Percentiles rank a stretch among this genome's conserved stretches.
Evolutionary conservation across 163 green algal species (phyloP).

Genomic region (Chlorella variabilis): DNA sequence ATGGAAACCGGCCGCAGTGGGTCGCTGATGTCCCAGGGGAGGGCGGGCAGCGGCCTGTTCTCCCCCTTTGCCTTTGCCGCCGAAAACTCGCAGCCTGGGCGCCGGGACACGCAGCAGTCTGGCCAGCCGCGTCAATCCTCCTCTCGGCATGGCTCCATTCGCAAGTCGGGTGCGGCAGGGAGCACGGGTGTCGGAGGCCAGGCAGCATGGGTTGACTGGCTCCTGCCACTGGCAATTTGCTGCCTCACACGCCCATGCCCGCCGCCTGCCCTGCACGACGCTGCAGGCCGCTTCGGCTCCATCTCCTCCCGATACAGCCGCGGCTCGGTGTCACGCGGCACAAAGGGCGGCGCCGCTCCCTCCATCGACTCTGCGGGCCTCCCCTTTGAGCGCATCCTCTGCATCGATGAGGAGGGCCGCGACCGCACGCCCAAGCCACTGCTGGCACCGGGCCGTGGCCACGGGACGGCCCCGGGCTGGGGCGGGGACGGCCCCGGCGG

Average conservation of each 20-base stretch:
- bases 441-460: not conserved
- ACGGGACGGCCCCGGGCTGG: conserved; percentile 2
- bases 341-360: too few relatives aligned
- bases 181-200: too few relatives aligned
- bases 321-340: not conserved
- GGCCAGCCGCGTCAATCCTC: not conserved
- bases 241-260: too few relatives aligned
- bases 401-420: conserved; percentile 42
- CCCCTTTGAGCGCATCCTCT: conserved; percentile 15
- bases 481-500: not conserved
- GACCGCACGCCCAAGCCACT: conserved; percentile 55
- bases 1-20: too few relatives aligned
- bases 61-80: not conserved
- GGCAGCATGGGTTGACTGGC: too few relatives aligned
- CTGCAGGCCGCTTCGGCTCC: not conserved
- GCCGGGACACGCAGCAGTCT: not conserved
- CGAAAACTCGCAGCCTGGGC: not conserved
- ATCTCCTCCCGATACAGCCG: not conserved
- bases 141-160: not conserved
- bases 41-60: not conserved
- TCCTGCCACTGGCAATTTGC: too few relatives aligned
- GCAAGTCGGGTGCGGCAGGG: not conserved
- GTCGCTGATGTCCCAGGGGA: too few relatives aligned
- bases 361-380: not conserved
- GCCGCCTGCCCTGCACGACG: too few relatives aligned